phyloP scores from a whole-genome alignment of 2,329 filamentous ascomycete species.

The Scytalidium lignicola region DNA sequence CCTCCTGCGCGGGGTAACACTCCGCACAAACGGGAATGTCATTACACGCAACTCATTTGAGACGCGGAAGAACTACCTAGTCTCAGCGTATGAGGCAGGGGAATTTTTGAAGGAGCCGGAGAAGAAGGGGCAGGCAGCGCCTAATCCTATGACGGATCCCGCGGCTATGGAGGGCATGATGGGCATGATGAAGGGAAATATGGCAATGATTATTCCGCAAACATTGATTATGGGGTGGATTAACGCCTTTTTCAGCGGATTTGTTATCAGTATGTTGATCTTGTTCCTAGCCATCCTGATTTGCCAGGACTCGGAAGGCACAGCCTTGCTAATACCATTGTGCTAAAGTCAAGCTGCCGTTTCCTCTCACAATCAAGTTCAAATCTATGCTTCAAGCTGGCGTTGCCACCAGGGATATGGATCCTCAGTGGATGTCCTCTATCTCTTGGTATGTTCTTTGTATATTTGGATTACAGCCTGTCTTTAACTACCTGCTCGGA shows the following conservation, averaged over 20 bases:
- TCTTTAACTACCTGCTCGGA: conserved; percentile 94
- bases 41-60: conserved; percentile 76
- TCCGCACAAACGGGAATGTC: conserved; percentile 76
- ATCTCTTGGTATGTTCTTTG: conserved; percentile 99
- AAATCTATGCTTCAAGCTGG: conserved; percentile 99
- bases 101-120: conserved; percentile 87
- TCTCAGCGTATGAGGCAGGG: conserved; percentile 80
- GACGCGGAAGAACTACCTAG: conserved; percentile 72
- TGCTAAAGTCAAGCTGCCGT: conserved; percentile 80
- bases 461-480: conserved; percentile 90
- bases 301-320: not conserved
- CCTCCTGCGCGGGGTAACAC: conserved; percentile 76
- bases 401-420: conserved; percentile 91
- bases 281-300: not conserved
- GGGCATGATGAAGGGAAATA: conserved; percentile 99
- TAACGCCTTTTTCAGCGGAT: conserved; percentile 97
- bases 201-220: conserved; percentile 99
- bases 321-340: not conserved
- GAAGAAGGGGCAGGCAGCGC: conserved; percentile 75
- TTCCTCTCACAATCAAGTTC: conserved; percentile 96
- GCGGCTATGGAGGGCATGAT: conserved; percentile 99
- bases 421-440: conserved; percentile 97
- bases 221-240: conserved; percentile 99
- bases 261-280: conserved; percentile 76
- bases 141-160: conserved; percentile 93